Conservation (phyloP, 768 basidiomycete species). For the Lentinula sp. region DNA sequence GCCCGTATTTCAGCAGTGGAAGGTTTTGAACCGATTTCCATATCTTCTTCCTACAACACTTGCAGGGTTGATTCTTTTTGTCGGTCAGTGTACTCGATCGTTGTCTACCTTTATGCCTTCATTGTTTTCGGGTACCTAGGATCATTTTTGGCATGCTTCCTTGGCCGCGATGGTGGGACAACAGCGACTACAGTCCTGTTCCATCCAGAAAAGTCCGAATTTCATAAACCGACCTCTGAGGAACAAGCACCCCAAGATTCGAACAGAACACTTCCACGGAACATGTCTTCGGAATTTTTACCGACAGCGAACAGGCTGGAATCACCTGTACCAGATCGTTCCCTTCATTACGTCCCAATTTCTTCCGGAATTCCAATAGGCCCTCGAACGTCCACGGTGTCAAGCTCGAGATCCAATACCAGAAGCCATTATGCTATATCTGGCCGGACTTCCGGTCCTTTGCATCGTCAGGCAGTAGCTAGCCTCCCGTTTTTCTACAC, state of each 20-base stretch:
- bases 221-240: constrained; percentile 39
- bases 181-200: constrained; percentile 79
- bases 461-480: not conserved
- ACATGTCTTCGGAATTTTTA: too few relatives aligned
- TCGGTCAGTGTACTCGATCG: constrained; percentile 32
- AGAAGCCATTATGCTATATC: not conserved
- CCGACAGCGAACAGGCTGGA: not conserved
- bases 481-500: not conserved
- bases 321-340: not conserved
- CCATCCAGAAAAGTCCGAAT: constrained; percentile 61
- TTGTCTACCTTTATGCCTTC: not conserved
- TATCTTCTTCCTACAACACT: constrained; percentile 85
- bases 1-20: constrained; percentile 65
- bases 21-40: constrained; percentile 73
- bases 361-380: constrained; percentile 1
- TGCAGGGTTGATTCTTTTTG: constrained; percentile 70
- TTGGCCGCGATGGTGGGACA: constrained; percentile 87
- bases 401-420: not conserved
- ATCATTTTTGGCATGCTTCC: constrained; percentile 79
- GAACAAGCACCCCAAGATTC: constrained; percentile 32
- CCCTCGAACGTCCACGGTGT: not conserved
- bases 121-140: constrained; percentile 36
- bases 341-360: not conserved
- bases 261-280: not conserved
- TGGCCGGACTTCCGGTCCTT: not conserved